phyloP scores from a whole-genome alignment of 2,329 filamentous ascomycete genomes.

The Colletotrichum musae region DNA sequence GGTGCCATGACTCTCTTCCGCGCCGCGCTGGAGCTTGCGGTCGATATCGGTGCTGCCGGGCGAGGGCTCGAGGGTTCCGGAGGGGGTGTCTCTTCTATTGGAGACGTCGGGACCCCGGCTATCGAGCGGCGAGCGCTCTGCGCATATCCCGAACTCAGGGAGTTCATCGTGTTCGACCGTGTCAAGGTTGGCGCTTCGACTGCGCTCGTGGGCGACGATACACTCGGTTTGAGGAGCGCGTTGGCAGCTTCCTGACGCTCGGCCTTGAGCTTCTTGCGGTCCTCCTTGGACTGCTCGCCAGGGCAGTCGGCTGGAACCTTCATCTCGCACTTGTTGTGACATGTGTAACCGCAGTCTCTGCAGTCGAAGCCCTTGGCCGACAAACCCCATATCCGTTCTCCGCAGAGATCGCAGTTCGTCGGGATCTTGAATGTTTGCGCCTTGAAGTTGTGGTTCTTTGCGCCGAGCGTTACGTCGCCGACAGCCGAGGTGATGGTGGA shows the following conservation, averaged over 20 bases:
- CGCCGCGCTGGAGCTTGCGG: constrained; percentile 46
- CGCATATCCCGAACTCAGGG: constrained; percentile 89
- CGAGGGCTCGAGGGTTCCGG: constrained; percentile 55
- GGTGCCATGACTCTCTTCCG: constrained; percentile 86
- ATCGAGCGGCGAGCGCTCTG: constrained; percentile 83
- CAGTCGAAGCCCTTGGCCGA: constrained; percentile 98
- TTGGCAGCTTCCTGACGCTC: constrained; percentile 87
- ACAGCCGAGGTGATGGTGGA: constrained; percentile 92
- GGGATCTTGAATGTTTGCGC: constrained; percentile 99
- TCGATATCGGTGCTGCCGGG: constrained; percentile 40
- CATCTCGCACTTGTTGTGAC: constrained; percentile 99
- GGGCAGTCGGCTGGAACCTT: constrained; percentile 97
- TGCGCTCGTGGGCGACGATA: constrained; percentile 60
- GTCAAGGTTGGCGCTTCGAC: constrained; percentile 76
- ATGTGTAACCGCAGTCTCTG: constrained; percentile 96
- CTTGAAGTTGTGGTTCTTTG: constrained; percentile 97
- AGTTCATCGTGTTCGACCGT: constrained; percentile 90
- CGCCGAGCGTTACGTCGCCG: constrained; percentile 92
- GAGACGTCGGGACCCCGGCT: constrained; percentile 70
- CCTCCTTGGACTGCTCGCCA: constrained; percentile 93
- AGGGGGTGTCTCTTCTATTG: constrained; percentile 61
- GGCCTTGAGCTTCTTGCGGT: constrained; percentile 92
- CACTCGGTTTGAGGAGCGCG: constrained; percentile 63
- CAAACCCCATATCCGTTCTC: constrained; percentile 96
- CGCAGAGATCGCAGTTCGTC: constrained; percentile 97